Evolutionary conservation across 306 rosid genomes (phyloP), one percentile per base, ranked within the genome.

Genomic region (Purshia tridentata): DNA sequence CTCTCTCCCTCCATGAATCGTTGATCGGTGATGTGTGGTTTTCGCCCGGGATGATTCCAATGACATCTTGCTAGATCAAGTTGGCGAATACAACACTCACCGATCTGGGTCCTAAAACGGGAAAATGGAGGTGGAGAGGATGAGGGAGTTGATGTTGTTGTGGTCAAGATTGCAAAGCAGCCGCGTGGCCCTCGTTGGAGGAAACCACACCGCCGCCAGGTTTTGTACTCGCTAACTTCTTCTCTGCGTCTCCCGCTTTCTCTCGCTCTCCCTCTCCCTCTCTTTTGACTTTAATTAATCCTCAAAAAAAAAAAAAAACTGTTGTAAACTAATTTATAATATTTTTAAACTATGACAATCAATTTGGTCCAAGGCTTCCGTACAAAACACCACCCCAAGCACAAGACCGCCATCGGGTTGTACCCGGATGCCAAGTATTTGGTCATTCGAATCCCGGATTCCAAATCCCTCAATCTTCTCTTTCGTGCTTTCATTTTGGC

Each of bases 181-280:
- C 0, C 82, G 83, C 1, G 79, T 85, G 0, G 82, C 86, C 54
- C 92, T 92, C 72, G 92, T 90, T 86, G 98, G 94, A 85, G 98
- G 96, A 67, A 92, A 92, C 64, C 98, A 92, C 75, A 92, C 96
- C 50, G 88, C 91, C 4, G 84, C 96, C 6, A 83, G 98, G 78
- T 92, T 92, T 55, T 90, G 98, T 77, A 82, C 86, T 74, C 96
- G 98, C 88, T 92, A 90, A 37, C 2, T 41, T 57, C 18, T 23
- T 9, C 20, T 53, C 0, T 22, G 15, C 16, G 45, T 40, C 42
- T 61, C 40, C 11, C 23, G 44, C 55, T 19, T 65, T 46, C 75
- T 70, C 65, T 70, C 74, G 52, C 65, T 56, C 65, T 70, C 58
- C 9, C 18, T n/a, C 46, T 57, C 29, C 23, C 70, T 68, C 70